Evolutionary conservation across 2,329 filamentous ascomycete genomes (phyloP), one percentile per base, ranked within the genome.

Genomic region (Curvularia lunata): DNA sequence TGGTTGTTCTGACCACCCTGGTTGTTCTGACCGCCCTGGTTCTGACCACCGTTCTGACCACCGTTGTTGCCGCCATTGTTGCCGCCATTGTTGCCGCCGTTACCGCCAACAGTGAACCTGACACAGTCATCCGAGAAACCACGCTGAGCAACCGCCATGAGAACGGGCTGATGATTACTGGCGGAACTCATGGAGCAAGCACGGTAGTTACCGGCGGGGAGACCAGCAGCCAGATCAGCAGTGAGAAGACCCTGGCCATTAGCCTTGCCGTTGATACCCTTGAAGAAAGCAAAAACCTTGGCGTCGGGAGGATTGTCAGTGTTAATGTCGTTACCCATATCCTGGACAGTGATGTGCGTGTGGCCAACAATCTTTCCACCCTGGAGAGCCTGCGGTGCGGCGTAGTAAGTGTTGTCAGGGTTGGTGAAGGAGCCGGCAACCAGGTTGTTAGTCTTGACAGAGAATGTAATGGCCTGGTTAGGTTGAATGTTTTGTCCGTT

Each of bases 61-160:
- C 43, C 43, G 2, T 27, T 27, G 25, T 27, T 27, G 9, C 56
- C 56, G 1, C 42, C 48, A 5, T 27, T 47, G 32, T 28, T 27
- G n/a, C 46, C 48, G 5, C 40, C 32, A 38, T 64, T 53, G 47
- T 58, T 53, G 10, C 61, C 59, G 8, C 50, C 49, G n/a, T 41
- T 56, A 10, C 37, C 56, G 21, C 43, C 60, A 37, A 84, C 81
- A 46, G 76, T 79, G 67, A 84, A 84, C 57, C 79, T 78, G 21
- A 77, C 75, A 63, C 83, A 85, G 61, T 85, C 83, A 65, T 85
- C 83, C 68, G 84, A 83, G 4, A 80, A 73, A 46, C 83, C 83
- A 62, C 83, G 78, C 71, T 84, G 81, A 53, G 83, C 83, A 48
- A 84, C 76, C 27, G 84, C 84, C 84, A 86, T 86, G 23, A 84